These are phyloP conservation scores for Auricularia sp. DNA, from an alignment of 768 basidiomycete genomes.

Conservation along the genomic window DNA sequence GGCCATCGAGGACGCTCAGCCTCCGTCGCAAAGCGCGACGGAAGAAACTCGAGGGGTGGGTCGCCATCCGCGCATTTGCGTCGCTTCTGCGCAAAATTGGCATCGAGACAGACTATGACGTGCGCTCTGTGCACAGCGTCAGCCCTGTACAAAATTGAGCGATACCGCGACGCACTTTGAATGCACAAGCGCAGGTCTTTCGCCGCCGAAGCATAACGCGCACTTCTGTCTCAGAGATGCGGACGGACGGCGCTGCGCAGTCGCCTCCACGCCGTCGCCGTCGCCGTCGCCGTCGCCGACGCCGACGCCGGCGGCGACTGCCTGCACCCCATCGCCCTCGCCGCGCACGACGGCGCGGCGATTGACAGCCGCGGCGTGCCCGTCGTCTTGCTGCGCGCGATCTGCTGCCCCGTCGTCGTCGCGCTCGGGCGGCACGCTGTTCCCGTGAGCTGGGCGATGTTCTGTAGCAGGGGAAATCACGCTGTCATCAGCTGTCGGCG, in stretches of 20 bases:
- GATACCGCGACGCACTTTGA: neutral
- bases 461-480: no score
- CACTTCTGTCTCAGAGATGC: neutral
- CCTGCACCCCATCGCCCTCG: no score
- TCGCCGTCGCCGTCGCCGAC: no score
- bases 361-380: no score
- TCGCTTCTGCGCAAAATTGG: slow-evolving; percentile 26
- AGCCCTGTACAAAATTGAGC: neutral
- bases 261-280: no score
- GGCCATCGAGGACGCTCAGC: slow-evolving; percentile 16
- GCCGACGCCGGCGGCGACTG: no score
- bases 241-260: neutral
- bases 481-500: no score
- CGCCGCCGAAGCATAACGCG: neutral
- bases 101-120: slow-evolving; percentile 24
- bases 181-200: neutral
- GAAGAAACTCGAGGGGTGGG: slow-evolving; percentile 14
- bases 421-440: no score
- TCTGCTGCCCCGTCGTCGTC: no score
- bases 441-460: no score
- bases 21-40: slow-evolving; percentile 15
- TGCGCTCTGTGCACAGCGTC: slow-evolving; percentile 8
- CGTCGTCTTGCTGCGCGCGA: no score
- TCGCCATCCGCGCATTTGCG: slow-evolving; percentile 11
- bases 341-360: no score